Evolutionary conservation across 495 filamentous ascomycete species (phyloP), one percentile per base, ranked within the genome.

Genomic region (Xeromyces bisporus): DNA sequence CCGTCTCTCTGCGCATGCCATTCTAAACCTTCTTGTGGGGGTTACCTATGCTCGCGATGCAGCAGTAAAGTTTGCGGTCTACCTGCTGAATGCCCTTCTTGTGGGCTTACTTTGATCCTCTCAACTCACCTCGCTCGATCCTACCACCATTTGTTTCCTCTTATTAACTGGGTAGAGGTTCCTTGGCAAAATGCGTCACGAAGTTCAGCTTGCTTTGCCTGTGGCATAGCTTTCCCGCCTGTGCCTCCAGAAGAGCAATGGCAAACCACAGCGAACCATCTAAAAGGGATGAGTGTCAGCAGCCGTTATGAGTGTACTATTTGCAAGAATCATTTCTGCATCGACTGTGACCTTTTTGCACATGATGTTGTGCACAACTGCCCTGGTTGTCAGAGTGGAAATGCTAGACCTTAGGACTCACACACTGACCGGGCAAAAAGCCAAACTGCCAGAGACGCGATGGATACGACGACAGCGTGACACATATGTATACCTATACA

Each of bases 331-430:
- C 83, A 92, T 50, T 97, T 96, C 45, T 97, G 89, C 64, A 86
- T 96, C 41, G 91, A 96, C 49, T 97, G 91, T 47, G 91, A 96
- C 54, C 68, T 94, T 3, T 96, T 82, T 56, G 77, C 78, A 14
- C 89, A 97, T 55, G 82, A 93, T 54, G 71, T 83, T 3, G 66
- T 93, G 25, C 86, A 97, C 50, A 94, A 94, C 48, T 97, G 89
- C 43, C 86, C 89, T 9, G 85, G 85, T 0, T 97, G 89, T 50
- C 80, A 92, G 57, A 81, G 78, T 52, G 62, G 41, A 32, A 51
- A 33, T 15, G 23, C 21, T 23, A n/a, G n/a, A n/a, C n/a, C n/a
- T n/a, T n/a, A n/a, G n/a, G n/a, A n/a, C n/a, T n/a, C n/a, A n/a
- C n/a, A n/a, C n/a, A n/a, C n/a, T n/a, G n/a, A n/a, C n/a, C n/a